These are phyloP conservation scores for Tricholoma sp. DNA, from an alignment of 768 basidiomycete genomes.

Conservation along the genomic window DNA sequence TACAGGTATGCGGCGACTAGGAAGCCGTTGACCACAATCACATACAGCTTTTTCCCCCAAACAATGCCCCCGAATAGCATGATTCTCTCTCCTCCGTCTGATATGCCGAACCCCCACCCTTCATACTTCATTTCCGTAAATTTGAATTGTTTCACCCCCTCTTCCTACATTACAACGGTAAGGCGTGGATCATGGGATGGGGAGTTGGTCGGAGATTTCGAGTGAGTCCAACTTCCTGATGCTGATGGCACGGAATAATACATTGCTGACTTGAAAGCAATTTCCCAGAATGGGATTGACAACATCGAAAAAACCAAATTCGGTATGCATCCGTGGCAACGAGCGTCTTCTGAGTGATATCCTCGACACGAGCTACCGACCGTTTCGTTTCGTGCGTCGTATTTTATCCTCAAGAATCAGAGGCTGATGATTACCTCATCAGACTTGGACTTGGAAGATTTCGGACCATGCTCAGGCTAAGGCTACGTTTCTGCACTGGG, in stretches of 20 bases:
- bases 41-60: constrained; percentile 35
- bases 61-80: constrained; percentile 32
- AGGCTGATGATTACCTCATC: constrained; percentile 1
- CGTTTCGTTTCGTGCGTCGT: constrained; percentile 28
- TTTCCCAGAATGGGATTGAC: constrained; percentile 24
- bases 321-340: constrained; percentile 31
- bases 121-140: constrained; percentile 42
- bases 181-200: constrained; percentile 35
- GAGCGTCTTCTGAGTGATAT: constrained; percentile 32
- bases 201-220: constrained; percentile 43
- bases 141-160: constrained; percentile 46
- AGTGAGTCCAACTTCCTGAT: constrained; percentile 23
- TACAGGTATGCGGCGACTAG: constrained; percentile 22
- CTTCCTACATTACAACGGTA: constrained; percentile 42
- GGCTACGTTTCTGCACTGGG: constrained; percentile 26
- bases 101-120: constrained; percentile 21
- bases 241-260: background rate
- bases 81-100: constrained; percentile 29
- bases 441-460: constrained; percentile 34
- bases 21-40: constrained; percentile 26
- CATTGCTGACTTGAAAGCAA: too few relatives aligned
- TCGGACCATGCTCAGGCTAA: constrained; percentile 21
- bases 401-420: background rate
- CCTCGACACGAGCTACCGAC: constrained; percentile 25
- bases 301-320: constrained; percentile 24